Conservation (phyloP, 2,329 filamentous ascomycete genomes). For the Nigrospora sphaerica region DNA sequence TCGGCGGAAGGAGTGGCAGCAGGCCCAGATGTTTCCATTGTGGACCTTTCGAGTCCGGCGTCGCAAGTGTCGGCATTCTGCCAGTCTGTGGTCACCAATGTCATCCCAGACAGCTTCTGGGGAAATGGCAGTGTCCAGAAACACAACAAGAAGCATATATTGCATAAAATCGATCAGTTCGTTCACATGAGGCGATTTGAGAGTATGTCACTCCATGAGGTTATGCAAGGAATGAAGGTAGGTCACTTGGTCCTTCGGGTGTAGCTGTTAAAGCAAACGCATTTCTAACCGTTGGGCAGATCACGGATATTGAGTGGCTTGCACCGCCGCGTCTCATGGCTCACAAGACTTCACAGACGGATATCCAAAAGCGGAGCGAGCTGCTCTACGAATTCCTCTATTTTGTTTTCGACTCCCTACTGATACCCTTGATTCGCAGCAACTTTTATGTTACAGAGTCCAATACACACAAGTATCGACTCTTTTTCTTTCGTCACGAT, state of each 20-base stretch:
- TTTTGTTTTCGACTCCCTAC: conserved; percentile 83
- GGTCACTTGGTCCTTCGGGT: too few relatives aligned
- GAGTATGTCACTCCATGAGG: conserved; percentile 69
- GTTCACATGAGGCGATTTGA: conserved; percentile 75
- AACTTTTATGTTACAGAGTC: conserved; percentile 97
- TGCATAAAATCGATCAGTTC: conserved; percentile 70
- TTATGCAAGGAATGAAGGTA: conserved; percentile 70
- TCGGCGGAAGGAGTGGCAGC: background rate
- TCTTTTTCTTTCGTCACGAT: conserved; percentile 95
- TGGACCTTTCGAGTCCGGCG: conserved; percentile 59
- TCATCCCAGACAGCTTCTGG: conserved; percentile 74
- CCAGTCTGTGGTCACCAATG: conserved; percentile 61
- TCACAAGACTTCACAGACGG: conserved; percentile 59
- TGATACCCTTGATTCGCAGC: conserved; percentile 78
- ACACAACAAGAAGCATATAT: conserved; percentile 55
- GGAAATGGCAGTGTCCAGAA: conserved; percentile 45
- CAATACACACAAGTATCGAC: conserved; percentile 65
- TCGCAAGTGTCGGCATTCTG: conserved; percentile 80
- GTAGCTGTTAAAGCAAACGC: too few relatives aligned
- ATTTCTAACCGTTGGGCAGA: conserved; percentile 32
- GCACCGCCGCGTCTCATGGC: conserved; percentile 39
- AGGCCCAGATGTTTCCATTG: conserved; percentile 39
- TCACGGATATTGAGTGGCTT: conserved; percentile 68
- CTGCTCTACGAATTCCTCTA: conserved; percentile 82
- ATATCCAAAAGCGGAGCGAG: conserved; percentile 68